These are phyloP conservation scores for Serendipita sp. DNA, from an alignment of 768 basidiomycete species.

Conservation along the genomic window DNA sequence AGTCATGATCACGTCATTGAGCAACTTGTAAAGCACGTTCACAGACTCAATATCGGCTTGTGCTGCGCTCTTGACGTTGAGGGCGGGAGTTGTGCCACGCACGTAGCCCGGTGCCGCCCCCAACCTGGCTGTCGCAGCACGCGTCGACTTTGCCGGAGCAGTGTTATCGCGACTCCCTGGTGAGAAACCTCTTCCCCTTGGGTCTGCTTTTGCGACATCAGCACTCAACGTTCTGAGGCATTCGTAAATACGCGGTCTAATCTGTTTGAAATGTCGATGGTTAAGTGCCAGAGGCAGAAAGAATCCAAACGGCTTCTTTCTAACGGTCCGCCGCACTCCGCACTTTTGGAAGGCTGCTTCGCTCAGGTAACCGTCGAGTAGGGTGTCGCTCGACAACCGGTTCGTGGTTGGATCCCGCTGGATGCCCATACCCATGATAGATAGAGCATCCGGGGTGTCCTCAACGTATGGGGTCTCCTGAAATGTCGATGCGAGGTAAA, in stretches of 20 bases:
- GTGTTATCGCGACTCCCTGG: not conserved
- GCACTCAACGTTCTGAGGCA: constrained; percentile 2
- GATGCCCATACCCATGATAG: not conserved
- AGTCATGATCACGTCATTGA: not conserved
- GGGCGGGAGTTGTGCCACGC: not conserved
- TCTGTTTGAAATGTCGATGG: constrained; percentile 1
- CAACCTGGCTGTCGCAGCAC: not conserved
- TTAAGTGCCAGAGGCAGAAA: not conserved
- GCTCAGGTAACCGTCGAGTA: not conserved
- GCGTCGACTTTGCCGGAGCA: not conserved
- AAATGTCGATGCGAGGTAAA: not conserved
- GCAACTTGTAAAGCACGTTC: not conserved
- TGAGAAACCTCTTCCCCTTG: not conserved
- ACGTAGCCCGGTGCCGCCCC: not conserved
- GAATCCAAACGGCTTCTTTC: not conserved
- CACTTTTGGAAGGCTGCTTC: constrained; percentile 3
- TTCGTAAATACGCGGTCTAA: not conserved
- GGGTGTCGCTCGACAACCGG: not conserved
- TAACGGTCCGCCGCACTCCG: not conserved
- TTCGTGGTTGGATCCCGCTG: too few relatives aligned
- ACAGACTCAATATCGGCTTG: not conserved
- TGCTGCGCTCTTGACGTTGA: not conserved
- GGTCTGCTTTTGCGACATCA: not conserved
- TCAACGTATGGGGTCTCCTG: not conserved
- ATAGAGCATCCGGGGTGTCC: not conserved